Evolutionary conservation across 176 grass and related monocot species (phyloP), one percentile per base, ranked within the genome.

Genomic region (Saccharum spontaneum): DNA sequence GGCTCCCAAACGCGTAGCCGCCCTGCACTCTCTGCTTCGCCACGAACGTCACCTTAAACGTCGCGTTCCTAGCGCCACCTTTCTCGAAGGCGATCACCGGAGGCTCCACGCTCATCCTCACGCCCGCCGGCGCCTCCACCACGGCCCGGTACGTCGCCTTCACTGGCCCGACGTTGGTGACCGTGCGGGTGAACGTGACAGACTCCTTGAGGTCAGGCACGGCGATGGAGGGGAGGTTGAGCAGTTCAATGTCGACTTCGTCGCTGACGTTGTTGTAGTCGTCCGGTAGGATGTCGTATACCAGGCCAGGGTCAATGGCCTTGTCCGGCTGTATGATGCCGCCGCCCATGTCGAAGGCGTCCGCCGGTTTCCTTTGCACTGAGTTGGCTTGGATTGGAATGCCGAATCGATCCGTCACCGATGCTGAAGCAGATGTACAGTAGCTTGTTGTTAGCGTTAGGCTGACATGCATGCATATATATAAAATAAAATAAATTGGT

Each of bases 1-100:
- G 30, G 69, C 87, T 89, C 1, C 90, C 87, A 1, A 92, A 87
- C 0, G 77, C 66, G 24, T 72, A 91, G 12, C 61, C 69, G 4
- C 71, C 41, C 3, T 87, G 84, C 13, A 88, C 66, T 36, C 39
- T 77, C 11, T 28, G 61, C 28, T 1, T 67, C 0, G 84, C 30
- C 8, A 3, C 28, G 31, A 89, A 75, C 0, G 22, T 73, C 5
- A 84, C 40, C 14, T 30, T 26, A 10, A 89, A 92, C 1, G 38
- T 76, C 2, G 15, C 43, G 1, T 1, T 79, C 11, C 23, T 65
- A 0, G 4, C 34, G 2, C 39, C 41, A 1, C 44, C 22, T 1
- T 5, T 5, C 14, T 33, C 3, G 33, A 90, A 90, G 2, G 7
- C 26, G 33, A 79, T 69, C 4, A 65, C 26, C 0, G 49, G 15